Evolutionary conservation across 768 basidiomycete species (phyloP), one percentile per base, ranked within the genome.

Genomic region (Naganishia antarctica): DNA sequence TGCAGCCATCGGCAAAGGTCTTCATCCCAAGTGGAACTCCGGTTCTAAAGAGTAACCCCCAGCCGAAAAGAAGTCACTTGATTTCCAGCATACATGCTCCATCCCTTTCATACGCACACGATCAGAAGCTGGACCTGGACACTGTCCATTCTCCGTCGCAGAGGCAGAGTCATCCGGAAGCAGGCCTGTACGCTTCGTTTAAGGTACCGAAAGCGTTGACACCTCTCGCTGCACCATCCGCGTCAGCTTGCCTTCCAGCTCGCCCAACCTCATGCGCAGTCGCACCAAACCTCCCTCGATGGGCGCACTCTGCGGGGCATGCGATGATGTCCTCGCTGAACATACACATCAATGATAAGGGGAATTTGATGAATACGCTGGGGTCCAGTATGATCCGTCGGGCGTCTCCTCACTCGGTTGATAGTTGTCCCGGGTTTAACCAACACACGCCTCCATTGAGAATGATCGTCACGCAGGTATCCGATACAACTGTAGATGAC

Each of bases 231-330:
- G 31, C 11, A 4, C 51, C 51, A 2, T 53, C 51, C 31, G 32
- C 51, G n/a, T 4, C 32, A 4, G n/a, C n/a, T n/a, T n/a, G n/a
- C n/a, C 29, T 53, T 21, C 51, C 51, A 5, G 51, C 34, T n/a
- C 28, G 51, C 34, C 51, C 51, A 9, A 25, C n/a, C 2, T 31
- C 31, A 3, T 53, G 51, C 25, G 51, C 51, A 9, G 51, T 53
- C 9, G 32, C 31, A 1, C 51, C 51, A 1, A 53, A 53, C 23
- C 51, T 53, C 8, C 51, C 51, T 8, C 31, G 51, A 40, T 53
- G 51, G 51, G 51, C 51, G 16, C 51, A 53, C 21, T 53, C 51
- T 5, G 32, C 51, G 2, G 25, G 32, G 6, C 51, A 53, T 37
- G 51, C 51, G 7, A 53, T 53, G 51, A 6, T 40, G 16, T 31